Evolutionary conservation across 148 eudicot genomes (phyloP), one percentile per base, ranked within the genome.

Genomic region (Nepenthes gracilis): DNA sequence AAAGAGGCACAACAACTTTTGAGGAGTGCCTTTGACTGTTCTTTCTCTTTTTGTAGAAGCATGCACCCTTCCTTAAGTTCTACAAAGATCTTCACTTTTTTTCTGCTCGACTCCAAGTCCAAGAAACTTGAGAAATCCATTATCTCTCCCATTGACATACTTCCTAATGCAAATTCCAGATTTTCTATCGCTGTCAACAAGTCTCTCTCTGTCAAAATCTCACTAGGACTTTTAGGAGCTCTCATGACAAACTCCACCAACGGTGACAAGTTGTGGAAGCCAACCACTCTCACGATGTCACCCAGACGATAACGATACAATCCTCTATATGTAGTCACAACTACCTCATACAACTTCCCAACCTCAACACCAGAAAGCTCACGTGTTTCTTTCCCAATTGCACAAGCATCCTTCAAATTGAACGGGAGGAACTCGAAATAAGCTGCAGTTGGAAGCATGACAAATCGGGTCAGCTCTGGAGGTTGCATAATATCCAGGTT

Each of bases 281-380:
- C 80, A 35, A 80, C 77, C 13, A 79, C 74, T 62, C 63, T 70
- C 54, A 79, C 70, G 15, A 75, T 54, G 70, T 75, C 80, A 59
- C 83, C 83, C 63, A 79, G 53, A 40, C 73, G 73, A 55, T 72
- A 75, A 12, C 77, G 67, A 34, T 75, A 79, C 32, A 75, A 45
- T 36, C 80, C 77, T 55, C 80, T 67, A 55, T 51, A 75, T 12
- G 83, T 75, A 35, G 83, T 79, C 57, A 70, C 83, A 59, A 70
- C 75, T 38, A 80, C 67, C 61, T 80, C 80, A 70, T 73, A 80
- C 70, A 61, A 59, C 57, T 76, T 76, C 35, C 77, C 83, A 48
- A 76, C 62, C 65, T 76, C 78, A 40, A 80, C 70, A 57, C 68
- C 64, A 23, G 83, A 58, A 57, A 80, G 9, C 51, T 58, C 78